Evolutionary conservation across 768 basidiomycete species (phyloP).

Genomic region (Suillus bovinus): DNA sequence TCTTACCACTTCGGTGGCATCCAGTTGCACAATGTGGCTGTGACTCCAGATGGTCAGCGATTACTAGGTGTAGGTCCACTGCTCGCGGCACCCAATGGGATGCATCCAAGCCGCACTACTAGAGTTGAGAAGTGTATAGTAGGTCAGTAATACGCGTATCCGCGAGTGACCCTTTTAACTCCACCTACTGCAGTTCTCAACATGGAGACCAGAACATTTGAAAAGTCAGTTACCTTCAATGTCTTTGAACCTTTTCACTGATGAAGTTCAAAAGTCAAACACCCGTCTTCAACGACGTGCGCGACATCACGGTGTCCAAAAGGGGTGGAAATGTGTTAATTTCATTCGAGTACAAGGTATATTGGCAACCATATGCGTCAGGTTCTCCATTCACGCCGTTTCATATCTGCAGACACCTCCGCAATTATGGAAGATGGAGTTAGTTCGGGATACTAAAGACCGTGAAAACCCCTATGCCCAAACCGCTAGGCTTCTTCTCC

Average conservation of each 20-base stretch:
- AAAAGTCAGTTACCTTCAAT: constrained; percentile 39
- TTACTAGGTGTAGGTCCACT: constrained; percentile 54
- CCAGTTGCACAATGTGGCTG: constrained; percentile 49
- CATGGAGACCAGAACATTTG: constrained; percentile 41
- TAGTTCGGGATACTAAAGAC: constrained; percentile 49
- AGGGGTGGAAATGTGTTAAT: constrained; percentile 47
- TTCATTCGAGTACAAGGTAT: constrained; percentile 45
- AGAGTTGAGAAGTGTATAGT: constrained; percentile 55
- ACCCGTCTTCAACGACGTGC: constrained; percentile 55
- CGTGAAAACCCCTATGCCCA: constrained; percentile 37
- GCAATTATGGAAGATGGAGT: constrained; percentile 73
- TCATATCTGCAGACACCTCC: constrained; percentile 57
- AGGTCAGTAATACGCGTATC: constrained; percentile 33
- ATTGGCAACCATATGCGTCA: neutral
- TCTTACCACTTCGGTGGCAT: constrained; percentile 45
- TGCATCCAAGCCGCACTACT: constrained; percentile 49
- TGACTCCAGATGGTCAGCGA: constrained; percentile 46
- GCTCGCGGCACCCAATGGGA: constrained; percentile 39
- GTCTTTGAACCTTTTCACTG: constrained; percentile 10
- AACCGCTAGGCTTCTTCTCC: constrained; percentile 35
- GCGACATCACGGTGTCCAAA: constrained; percentile 49
- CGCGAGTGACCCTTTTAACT: constrained; percentile 2
- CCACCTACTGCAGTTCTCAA: constrained; percentile 45
- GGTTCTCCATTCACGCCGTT: constrained; percentile 6
- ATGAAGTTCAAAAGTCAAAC: constrained; percentile 42